Percentiles rank a stretch among this genome's conserved stretches.
These are phyloP conservation scores for Asterionellopsis glacialis DNA, from an alignment of 108 stramenopile species.

Conservation along the genomic window DNA sequence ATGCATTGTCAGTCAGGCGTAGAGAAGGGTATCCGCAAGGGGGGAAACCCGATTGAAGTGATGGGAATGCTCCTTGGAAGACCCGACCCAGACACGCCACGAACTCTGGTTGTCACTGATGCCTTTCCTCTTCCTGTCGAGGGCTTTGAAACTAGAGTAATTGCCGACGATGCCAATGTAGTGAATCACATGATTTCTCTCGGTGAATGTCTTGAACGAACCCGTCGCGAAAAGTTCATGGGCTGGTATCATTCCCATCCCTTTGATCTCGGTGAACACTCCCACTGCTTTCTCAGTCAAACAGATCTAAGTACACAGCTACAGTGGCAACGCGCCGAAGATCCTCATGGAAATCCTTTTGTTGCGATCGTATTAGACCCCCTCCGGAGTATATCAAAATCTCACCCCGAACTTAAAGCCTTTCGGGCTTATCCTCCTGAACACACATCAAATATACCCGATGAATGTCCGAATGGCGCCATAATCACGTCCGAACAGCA, in stretches of 20 bases:
- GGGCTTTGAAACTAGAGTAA: constrained; percentile 92
- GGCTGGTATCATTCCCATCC: constrained; percentile 99
- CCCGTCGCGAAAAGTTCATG: constrained; percentile 87
- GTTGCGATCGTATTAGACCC: constrained; percentile 96
- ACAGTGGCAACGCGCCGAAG: constrained; percentile 94
- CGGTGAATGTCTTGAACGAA: constrained; percentile 87
- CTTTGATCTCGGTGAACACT: constrained; percentile 88
- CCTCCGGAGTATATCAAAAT: constrained; percentile 56
- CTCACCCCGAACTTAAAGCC: constrained; percentile 87
- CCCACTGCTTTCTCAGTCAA: constrained; percentile 91
- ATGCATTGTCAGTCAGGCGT: constrained; percentile 96
- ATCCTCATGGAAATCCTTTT: constrained; percentile 96
- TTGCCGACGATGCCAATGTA: constrained; percentile 93
- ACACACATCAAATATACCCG: constrained; percentile 53
- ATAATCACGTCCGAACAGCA: constrained; percentile 62
- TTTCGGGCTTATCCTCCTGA: constrained; percentile 96
- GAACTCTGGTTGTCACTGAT: constrained; percentile 85
- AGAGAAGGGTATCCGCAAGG: constrained; percentile 90
- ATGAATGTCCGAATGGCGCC: constrained; percentile 89
- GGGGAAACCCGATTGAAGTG: constrained; percentile 94
- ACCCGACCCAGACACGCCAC: constrained; percentile 61
- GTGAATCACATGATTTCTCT: constrained; percentile 98
- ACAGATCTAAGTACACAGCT: constrained; percentile 94
- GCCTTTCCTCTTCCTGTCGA: constrained; percentile 97
- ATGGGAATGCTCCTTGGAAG: constrained; percentile 91